These are phyloP conservation scores for Helicostylum pulchrum DNA, from an alignment of 192 early-diverging fungal genomes.

Conservation along the genomic window DNA sequence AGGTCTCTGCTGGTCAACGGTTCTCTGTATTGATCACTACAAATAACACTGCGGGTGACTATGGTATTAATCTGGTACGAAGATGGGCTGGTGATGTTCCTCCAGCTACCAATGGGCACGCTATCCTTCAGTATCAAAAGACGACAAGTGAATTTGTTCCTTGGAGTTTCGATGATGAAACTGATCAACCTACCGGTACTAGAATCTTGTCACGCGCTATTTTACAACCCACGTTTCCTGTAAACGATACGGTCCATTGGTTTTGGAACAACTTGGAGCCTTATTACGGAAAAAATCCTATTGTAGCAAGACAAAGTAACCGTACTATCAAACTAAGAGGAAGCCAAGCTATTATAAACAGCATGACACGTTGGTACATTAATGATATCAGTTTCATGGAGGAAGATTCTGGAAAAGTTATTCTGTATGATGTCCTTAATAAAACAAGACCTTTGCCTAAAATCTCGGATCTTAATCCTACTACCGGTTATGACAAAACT, in stretches of 20 bases:
- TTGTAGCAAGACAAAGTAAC: not conserved
- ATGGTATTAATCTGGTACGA: not conserved
- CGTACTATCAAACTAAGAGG: slow-evolving; percentile 19
- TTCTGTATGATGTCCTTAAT: not conserved
- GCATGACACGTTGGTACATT: slow-evolving; percentile 1
- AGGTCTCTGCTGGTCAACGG: slow-evolving; percentile 40
- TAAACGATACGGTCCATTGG: slow-evolving; percentile 10
- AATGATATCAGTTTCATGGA: not conserved
- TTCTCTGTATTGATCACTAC: slow-evolving; percentile 44
- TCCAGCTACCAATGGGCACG: slow-evolving; percentile 2
- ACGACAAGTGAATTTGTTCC: not conserved
- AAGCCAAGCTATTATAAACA: not conserved
- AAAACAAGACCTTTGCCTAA: not conserved
- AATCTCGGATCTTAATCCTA: not conserved
- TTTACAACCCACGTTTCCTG: not conserved
- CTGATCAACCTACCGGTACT: not conserved
- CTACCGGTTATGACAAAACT: not conserved
- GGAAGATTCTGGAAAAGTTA: not conserved
- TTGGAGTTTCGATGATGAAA: not conserved
- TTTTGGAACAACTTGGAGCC: slow-evolving; percentile 22
- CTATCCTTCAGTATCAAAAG: not conserved
- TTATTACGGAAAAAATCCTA: slow-evolving; percentile 9
- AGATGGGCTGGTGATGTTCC: not conserved
- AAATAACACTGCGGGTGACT: slow-evolving; percentile 9
- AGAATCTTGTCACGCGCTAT: not conserved